Evolutionary conservation across 768 basidiomycete species (phyloP).

Genomic region (Mycena vulgaris): DNA sequence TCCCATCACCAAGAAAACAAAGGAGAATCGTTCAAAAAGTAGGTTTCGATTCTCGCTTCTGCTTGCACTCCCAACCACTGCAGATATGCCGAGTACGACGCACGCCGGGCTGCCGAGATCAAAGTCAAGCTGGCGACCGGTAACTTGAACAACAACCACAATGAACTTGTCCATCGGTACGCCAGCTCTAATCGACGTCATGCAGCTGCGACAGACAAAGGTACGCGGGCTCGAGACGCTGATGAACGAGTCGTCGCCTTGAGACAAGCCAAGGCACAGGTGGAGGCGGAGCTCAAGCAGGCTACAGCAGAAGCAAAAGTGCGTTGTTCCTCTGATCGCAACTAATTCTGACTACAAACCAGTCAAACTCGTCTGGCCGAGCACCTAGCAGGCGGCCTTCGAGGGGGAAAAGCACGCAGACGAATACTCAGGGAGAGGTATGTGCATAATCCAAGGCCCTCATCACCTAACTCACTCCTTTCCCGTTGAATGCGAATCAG

Average conservation of each 20-base stretch:
- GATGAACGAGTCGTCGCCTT: conserved; percentile 13
- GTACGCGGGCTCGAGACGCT: conserved; percentile 13
- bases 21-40: conserved; percentile 20
- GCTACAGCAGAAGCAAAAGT: conserved; percentile 16
- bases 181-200: conserved; percentile 13
- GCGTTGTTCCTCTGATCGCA: not conserved
- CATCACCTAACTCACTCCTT: not conserved
- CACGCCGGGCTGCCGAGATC: conserved; percentile 15
- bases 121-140: conserved; percentile 5
- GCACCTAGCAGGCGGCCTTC: not conserved
- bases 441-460: not conserved
- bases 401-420: not conserved
- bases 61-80: not conserved
- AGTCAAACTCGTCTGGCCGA: conserved; percentile 12
- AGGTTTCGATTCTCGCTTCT: conserved; percentile 2
- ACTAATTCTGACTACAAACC: conserved; percentile 1
- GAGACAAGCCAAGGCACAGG: conserved; percentile 7
- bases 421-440: not conserved
- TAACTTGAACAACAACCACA: conserved; percentile 16
- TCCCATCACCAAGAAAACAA: conserved; percentile 13
- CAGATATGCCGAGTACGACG: conserved; percentile 24
- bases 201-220: conserved; percentile 5
- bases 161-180: conserved; percentile 18
- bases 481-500: conserved; percentile 9
- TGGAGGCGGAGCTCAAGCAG: conserved; percentile 18